Conservation (phyloP, 2,329 filamentous ascomycete species). For the Hypoxylon sp. region DNA sequence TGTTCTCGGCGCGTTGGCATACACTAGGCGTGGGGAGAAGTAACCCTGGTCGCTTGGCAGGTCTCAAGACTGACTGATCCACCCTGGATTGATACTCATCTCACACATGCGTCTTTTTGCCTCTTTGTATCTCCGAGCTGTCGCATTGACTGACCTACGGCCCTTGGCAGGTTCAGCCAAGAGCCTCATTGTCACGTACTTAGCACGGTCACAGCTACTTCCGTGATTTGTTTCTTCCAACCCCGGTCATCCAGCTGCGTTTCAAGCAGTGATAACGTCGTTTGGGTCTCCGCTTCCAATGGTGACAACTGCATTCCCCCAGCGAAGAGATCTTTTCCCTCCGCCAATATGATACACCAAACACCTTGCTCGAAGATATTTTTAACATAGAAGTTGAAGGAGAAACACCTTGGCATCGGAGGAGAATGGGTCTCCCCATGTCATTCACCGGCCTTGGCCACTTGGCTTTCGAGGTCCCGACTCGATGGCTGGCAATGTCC, state of each 20-base stretch:
- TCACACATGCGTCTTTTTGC: constrained; percentile 45
- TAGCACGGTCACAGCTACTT: constrained; percentile 37
- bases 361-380: constrained; percentile 46
- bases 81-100: constrained; percentile 48
- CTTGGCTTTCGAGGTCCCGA: constrained; percentile 45
- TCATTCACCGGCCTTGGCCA: constrained; percentile 37
- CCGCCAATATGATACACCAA: constrained; percentile 37
- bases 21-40: constrained; percentile 34
- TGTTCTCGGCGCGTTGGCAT: constrained; percentile 26
- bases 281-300: constrained; percentile 37
- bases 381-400: constrained; percentile 45
- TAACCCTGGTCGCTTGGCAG: constrained; percentile 55
- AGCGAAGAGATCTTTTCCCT: constrained; percentile 35
- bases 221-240: constrained; percentile 40
- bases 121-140: constrained; percentile 37
- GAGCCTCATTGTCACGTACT: constrained; percentile 47
- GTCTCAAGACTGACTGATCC: constrained; percentile 58
- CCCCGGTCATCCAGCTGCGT: constrained; percentile 30
- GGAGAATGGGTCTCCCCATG: constrained; percentile 42
- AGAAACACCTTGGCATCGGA: constrained; percentile 52
- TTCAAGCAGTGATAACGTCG: constrained; percentile 42
- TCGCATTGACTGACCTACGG: constrained; percentile 54
- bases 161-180: constrained; percentile 55
- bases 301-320: constrained; percentile 20
- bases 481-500: constrained; percentile 38